Conservation (phyloP, 2,329 filamentous ascomycete genomes). For the Fusarium sp. region DNA sequence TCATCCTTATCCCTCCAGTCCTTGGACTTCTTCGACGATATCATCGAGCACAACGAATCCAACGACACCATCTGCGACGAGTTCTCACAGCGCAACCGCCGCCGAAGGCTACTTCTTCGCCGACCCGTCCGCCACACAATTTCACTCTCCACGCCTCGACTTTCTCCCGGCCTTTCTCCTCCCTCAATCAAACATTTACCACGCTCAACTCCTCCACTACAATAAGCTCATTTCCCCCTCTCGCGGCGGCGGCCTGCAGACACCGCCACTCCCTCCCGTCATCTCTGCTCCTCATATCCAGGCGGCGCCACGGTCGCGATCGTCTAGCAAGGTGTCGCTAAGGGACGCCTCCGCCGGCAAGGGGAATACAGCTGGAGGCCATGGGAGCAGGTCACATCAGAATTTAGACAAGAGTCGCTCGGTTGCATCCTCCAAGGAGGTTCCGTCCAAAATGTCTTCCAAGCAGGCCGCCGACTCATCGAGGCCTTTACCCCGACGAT, state of each 20-base stretch:
- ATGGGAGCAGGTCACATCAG: constrained; percentile 72
- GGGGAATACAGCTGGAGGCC: constrained; percentile 64
- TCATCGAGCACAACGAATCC: constrained; percentile 44
- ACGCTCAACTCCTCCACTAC: constrained; percentile 72
- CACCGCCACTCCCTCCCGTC: constrained; percentile 65
- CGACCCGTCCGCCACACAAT: constrained; percentile 48
- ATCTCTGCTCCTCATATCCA: constrained; percentile 67
- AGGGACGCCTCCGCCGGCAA: constrained; percentile 61
- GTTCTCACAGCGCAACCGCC: constrained; percentile 44
- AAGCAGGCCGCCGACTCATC: constrained; percentile 53
- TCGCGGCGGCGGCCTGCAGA: constrained; percentile 66
- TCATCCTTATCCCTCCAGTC: constrained; percentile 52
- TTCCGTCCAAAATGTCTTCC: constrained; percentile 61
- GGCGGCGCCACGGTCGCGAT: constrained; percentile 66
- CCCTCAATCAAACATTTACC: constrained; percentile 68
- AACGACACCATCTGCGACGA: constrained; percentile 44
- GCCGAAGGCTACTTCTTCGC: constrained; percentile 49
- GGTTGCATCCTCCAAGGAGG: constrained; percentile 70
- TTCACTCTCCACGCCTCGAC: constrained; percentile 59
- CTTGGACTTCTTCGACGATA: constrained; percentile 48
- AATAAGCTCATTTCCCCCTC: constrained; percentile 72
- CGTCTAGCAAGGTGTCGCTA: constrained; percentile 69
- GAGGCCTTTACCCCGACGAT: constrained; percentile 48
- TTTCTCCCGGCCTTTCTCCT: constrained; percentile 68
- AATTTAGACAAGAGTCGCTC: constrained; percentile 69